Evolutionary conservation across 805 yeast genomes (phyloP), one percentile per base, ranked within the genome.

Genomic region (Candida coquimbonensis): DNA sequence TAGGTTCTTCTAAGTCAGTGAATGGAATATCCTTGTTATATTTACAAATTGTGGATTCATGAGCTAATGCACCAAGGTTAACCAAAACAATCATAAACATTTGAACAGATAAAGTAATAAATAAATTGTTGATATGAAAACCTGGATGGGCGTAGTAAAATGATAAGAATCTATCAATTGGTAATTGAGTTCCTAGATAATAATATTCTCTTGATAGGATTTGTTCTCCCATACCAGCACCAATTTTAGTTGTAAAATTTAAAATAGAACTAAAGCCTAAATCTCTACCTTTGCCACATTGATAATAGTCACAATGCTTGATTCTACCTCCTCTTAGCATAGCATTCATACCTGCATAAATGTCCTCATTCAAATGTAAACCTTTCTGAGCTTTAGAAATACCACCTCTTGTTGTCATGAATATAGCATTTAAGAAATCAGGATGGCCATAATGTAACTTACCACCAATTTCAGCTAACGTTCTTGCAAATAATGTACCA

Each of bases 181-280:
- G 96, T 45, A 91, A 69, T 55, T 81, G 87, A 2, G 96, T 87
- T 2, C 98, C 97, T 49, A 91, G 64, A 64, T 87, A 88, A 62
- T 83, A 91, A 65, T 90, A 88, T 59, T 91, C 98, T 57, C 98
- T 75, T 7, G 96, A 87, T 32, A 91, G 67, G 63, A 90, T 76
- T 63, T 91, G 98, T 62, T 91, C 98, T 9, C 98, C 98, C 98
- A 91, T 91, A 42, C 98, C 98, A 38, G 96, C 93, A 3, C 98
- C 98, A 61, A 91, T 90, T 67, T 91, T 91, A 3, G 96, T 84
- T 0, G 96, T 91, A 69, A 91, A 91, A 60, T 90, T 91, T 54
- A 91, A 70, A 53, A 91, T 89, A 0, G 96, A 87, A 1, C 89
- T 84, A 66, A 91, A 91, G 3, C 98, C 98, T 45, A 91, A 68